A percentile compares a stretch with the other conserved stretches of the same genome.
phyloP scores from a whole-genome alignment of 2,329 filamentous ascomycete genomes.

The Pochonia chlamydosporia region DNA sequence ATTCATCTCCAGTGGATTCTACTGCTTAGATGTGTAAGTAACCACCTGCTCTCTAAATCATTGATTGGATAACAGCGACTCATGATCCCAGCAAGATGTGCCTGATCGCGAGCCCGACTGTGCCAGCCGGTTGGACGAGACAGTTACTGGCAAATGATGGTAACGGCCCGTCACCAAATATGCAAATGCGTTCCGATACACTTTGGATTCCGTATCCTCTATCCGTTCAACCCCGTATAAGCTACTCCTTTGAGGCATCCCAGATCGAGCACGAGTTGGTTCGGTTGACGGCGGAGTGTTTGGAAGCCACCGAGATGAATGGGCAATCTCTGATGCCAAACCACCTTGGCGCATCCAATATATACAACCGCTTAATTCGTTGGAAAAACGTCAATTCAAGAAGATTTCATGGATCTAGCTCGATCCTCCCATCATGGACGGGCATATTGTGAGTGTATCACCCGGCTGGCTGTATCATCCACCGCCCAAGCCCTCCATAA shows the following conservation, averaged over 20 bases:
- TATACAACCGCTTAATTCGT: slow-evolving; percentile 3
- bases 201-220: slow-evolving; percentile 11
- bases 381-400: background rate
- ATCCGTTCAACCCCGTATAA: background rate
- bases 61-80: background rate
- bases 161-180: background rate
- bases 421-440: slow-evolving; percentile 4
- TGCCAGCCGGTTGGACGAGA: background rate
- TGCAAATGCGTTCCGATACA: background rate
- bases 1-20: slow-evolving; percentile 16
- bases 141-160: background rate
- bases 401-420: background rate
- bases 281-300: slow-evolving; percentile 1
- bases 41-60: background rate
- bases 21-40: slow-evolving; percentile 16
- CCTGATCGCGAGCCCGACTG: background rate
- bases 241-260: background rate
- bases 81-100: background rate
- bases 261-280: slow-evolving; percentile 5
- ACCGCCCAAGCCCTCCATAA: too few species aligned
- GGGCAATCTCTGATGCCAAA: slow-evolving; percentile 1
- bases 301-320: slow-evolving; percentile 1
- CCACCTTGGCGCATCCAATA: background rate
- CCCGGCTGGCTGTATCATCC: too few species aligned
- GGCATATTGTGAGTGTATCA: slow-evolving; percentile 9